These are phyloP conservation scores for Ophiostoma perfectum DNA, from an alignment of 2,329 filamentous ascomycete genomes.

Conservation along the genomic window DNA sequence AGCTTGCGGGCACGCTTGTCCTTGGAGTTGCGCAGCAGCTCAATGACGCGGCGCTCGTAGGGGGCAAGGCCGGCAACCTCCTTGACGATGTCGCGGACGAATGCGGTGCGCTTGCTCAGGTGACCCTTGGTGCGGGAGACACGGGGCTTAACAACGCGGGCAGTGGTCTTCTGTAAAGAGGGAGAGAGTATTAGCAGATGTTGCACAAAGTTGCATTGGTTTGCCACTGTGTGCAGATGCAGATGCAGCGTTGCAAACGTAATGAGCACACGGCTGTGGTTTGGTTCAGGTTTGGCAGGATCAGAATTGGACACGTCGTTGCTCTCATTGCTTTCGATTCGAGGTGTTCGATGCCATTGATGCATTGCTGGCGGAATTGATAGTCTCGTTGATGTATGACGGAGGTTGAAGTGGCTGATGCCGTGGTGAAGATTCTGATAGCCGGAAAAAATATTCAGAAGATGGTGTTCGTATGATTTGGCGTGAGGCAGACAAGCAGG, in stretches of 20 bases:
- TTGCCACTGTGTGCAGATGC: neutral
- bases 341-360: no score
- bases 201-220: neutral
- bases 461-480: no score
- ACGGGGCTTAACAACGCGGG: conserved; percentile 70
- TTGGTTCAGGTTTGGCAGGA: no score
- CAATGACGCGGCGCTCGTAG: conserved; percentile 98
- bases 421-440: no score
- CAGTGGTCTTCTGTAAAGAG: conserved; percentile 65
- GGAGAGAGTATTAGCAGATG: neutral
- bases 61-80: conserved; percentile 93
- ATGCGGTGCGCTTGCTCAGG: conserved; percentile 92
- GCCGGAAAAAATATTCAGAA: no score
- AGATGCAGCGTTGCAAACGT: neutral
- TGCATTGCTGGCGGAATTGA: no score
- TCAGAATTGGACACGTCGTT: no score
- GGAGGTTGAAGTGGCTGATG: no score
- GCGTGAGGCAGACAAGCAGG: no score
- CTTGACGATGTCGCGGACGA: conserved; percentile 96
- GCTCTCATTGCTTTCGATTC: no score
- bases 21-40: conserved; percentile 97
- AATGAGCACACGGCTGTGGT: neutral
- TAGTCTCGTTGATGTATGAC: no score
- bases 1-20: conserved; percentile 99
- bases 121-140: conserved; percentile 88